Evolutionary conservation across 768 basidiomycete genomes (phyloP), one percentile per base, ranked within the genome.

Genomic region (Tylopilus sp.): DNA sequence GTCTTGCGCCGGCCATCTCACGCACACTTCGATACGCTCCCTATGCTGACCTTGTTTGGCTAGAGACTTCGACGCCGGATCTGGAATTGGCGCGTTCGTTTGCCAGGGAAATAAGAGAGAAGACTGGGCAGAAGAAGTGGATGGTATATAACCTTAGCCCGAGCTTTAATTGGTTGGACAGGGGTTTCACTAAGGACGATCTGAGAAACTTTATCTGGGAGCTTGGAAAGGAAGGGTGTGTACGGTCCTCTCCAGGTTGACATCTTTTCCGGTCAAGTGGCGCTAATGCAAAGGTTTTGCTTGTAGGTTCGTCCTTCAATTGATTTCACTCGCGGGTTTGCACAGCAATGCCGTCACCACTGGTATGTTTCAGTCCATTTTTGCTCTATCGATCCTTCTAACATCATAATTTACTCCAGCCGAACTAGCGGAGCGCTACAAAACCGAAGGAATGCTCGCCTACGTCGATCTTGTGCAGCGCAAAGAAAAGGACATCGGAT

Each of bases 71-170:
- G 61, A 77, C 78, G n/a, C 93, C 94, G 9, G 79, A 92, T 64
- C 74, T 95, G 21, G 76, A 83, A 51, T 82, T 92, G 64, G 93
- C 93, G 3, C 76, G 81, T 30, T 79, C 75, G 28, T 92, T 95
- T 68, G 85, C 93, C 3, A 73, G 85, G 40, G 79, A 79, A 63
- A 88, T 95, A 58, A 74, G 87, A 47, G 80, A 79, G 56, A 75
- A 76, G 63, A 80, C 80, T 61, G 91, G 92, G 36, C 46, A 57
- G 47, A 51, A 51, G 55, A 90, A 85, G 61, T 85, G 82, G 83
- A 81, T 97, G 58, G 92, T 95, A 20, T 97, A 95, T 66, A 97
- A 95, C 66, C 72, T 97, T 51, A 93, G 91, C 61, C 94, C 93
- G 5, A 91, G 90, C 63, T 95, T 95, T 75, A 93, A 95, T 67